Percentiles rank a stretch among this genome's conserved stretches.
phyloP scores from a whole-genome alignment of 1,284 basidiomycete species.

The Boletus semigastroideus region DNA sequence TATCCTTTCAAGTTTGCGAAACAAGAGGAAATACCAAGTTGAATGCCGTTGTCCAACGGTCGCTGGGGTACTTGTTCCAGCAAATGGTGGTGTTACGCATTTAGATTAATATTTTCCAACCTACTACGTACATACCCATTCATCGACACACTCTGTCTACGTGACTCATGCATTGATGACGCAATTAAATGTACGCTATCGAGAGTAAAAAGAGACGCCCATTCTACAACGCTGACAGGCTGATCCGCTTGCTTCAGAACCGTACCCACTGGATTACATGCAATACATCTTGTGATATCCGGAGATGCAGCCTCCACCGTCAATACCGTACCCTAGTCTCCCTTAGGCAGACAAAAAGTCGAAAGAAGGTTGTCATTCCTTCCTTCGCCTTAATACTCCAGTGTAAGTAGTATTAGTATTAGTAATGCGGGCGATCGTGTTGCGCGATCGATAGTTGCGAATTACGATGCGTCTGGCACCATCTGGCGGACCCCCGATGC shows the following conservation, averaged over 20 bases:
- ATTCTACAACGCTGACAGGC: neutral
- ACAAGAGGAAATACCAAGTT: too few relatives aligned
- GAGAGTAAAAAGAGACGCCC: neutral
- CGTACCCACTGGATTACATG: neutral
- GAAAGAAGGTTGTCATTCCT: too few relatives aligned
- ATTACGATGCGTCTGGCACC: neutral
- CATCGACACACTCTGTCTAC: neutral
- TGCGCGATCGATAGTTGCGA: neutral
- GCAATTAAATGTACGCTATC: neutral
- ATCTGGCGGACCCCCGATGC: neutral
- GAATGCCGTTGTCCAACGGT: too few relatives aligned
- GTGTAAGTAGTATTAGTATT: neutral
- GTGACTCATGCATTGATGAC: neutral
- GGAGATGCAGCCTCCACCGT: too few relatives aligned
- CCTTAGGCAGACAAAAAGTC: too few relatives aligned
- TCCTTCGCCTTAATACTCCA: too few relatives aligned
- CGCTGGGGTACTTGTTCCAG: neutral
- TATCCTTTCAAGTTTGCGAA: neutral
- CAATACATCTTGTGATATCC: neutral
- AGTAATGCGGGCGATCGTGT: neutral
- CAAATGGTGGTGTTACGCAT: too few relatives aligned
- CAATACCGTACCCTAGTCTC: too few relatives aligned
- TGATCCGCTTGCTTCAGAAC: neutral
- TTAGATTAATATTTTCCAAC: neutral
- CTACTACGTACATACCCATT: neutral